Percentiles rank a stretch among this genome's conserved stretches.
Evolutionary conservation across 2,329 filamentous ascomycete species (phyloP).

Genomic region (Trichophyton rubrum): DNA sequence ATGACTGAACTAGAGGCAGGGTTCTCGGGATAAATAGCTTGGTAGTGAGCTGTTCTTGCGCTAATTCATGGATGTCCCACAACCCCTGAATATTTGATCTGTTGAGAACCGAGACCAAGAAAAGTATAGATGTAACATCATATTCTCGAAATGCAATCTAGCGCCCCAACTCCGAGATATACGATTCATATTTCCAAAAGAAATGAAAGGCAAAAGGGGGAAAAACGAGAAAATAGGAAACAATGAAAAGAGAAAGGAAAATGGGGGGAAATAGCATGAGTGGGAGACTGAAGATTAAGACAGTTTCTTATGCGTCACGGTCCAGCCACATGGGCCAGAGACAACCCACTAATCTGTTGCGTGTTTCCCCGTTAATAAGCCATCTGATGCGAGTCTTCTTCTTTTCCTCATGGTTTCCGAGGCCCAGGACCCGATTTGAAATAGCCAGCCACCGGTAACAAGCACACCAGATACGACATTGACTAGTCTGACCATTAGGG

Average conservation of each 20-base stretch:
- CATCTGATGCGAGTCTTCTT: slow-evolving; percentile 31
- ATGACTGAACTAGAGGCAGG: neutral
- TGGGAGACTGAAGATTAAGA: neutral
- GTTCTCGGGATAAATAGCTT: slow-evolving; percentile 1
- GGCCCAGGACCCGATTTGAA: slow-evolving; percentile 69
- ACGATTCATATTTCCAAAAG: neutral
- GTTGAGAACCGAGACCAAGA: neutral
- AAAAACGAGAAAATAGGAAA: neutral
- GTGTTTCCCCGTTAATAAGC: slow-evolving; percentile 37
- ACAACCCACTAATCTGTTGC: slow-evolving; percentile 19
- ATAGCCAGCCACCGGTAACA: slow-evolving; percentile 88
- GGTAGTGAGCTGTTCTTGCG: neutral
- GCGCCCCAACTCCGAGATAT: neutral
- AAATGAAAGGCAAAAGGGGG: neutral
- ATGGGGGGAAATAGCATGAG: neutral
- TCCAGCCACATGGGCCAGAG: neutral
- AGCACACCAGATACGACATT: slow-evolving; percentile 86
- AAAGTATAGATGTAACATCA: neutral
- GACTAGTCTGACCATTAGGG: slow-evolving; percentile 67
- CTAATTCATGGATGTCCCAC: neutral
- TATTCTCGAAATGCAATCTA: neutral
- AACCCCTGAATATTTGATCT: neutral
- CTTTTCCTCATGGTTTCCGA: slow-evolving; percentile 37
- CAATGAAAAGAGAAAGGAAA: neutral
- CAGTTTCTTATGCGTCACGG: neutral